Base-by-base conservation (phyloP, 1,284 basidiomycete genomes). In the Heterobasidion occidentale region DNA sequence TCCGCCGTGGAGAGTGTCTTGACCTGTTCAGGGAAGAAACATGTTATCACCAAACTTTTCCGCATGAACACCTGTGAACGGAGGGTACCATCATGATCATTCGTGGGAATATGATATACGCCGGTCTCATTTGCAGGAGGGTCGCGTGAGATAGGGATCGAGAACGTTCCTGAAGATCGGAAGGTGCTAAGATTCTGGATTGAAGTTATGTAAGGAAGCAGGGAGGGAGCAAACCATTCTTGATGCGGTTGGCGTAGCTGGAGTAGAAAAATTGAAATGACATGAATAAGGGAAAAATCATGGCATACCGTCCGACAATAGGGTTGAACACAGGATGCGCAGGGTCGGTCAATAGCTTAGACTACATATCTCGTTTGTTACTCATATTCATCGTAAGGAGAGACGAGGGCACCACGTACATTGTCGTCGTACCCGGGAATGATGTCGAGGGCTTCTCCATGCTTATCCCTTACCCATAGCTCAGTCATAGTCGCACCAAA, bases 401-500 rank as follows among this genome's bases (percentile, higher is more conserved):
- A 9, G 47, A 36, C 27, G 9, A 44, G 4, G 46, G 20, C 14
- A 47, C 38, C 2, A 62, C 71, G 47, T 55, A 77, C 78, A 61
- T 76, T 76, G 58, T 81, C 74, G 59, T 81, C 79, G 59, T 80
- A 81, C 1, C 80, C 79, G 1, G 79, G 67, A 36, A 83, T 68
- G 15, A 83, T 70, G 63, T 81, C 77, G 51, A 75, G 69, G 8
- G 67, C 61, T 38, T 73, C 68, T 5, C 78, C 78, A 56, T 68
- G 59, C 63, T 71, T 74, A 61, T 79, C 77, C 57, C 75, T 78
- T 6, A 80, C 77, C 76, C 75, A 78, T 7, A 81, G 65, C 60
- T 79, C 75, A 2, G 76, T 77, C 66, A 81, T 61, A 0, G 77
- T 80, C 35, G 77, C 75, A 12, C 79, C 79, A 55, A 78, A 71